phyloP scores from a whole-genome alignment of 176 grass and related monocot species.

The Carex myosuroides region DNA sequence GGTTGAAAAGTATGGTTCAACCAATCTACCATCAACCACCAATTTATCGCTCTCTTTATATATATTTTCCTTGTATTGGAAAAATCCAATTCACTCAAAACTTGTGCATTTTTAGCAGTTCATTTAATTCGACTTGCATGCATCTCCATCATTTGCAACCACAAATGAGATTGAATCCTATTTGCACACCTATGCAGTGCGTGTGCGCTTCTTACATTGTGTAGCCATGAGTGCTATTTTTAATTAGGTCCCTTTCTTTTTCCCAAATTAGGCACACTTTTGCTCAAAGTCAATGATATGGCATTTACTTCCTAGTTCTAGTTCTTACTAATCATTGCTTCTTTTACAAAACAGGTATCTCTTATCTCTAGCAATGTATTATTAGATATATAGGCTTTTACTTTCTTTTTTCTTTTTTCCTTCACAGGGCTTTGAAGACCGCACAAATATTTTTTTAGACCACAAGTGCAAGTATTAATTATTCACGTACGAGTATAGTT shows the following conservation, averaged over 20 bases:
- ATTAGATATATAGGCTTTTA: neutral
- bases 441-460: neutral
- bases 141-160: slow-evolving; percentile 14
- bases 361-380: neutral
- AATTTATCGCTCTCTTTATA: slow-evolving; percentile 4
- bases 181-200: neutral
- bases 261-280: slow-evolving; percentile 17
- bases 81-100: slow-evolving; percentile 23
- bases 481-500: neutral
- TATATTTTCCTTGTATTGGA: slow-evolving; percentile 26
- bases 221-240: slow-evolving; percentile 16
- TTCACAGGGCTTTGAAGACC: neutral
- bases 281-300: slow-evolving; percentile 5
- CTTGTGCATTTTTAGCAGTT: slow-evolving; percentile 9
- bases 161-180: neutral
- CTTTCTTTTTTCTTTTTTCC: neutral
- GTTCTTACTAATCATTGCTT: slow-evolving; percentile 6
- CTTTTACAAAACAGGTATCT: slow-evolving; percentile 10
- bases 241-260: slow-evolving; percentile 2
- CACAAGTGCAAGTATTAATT: neutral
- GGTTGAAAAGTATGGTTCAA: slow-evolving; percentile 5
- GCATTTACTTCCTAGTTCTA: slow-evolving; percentile 23
- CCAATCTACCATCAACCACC: slow-evolving; percentile 1
- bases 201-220: slow-evolving; percentile 3
- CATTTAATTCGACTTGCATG: slow-evolving; percentile 21